phyloP scores from a whole-genome alignment of 352 stramenopile species.

The Thraustochytrium striatum region DNA sequence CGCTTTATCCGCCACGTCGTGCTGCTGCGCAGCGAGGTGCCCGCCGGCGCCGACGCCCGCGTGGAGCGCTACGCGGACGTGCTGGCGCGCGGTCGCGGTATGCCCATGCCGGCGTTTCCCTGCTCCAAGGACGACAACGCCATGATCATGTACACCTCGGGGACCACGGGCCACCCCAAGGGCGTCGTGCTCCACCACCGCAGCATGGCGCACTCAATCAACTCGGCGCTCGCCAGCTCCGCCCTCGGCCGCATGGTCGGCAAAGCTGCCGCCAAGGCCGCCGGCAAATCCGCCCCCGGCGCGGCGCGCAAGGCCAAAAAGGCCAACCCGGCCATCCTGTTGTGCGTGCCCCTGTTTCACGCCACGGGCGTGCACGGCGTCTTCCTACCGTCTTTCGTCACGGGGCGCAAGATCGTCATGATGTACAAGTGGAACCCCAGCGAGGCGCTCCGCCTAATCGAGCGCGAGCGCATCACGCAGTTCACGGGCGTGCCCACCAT shows the following conservation, averaged over 20 bases:
- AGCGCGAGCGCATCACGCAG: constrained; percentile 30
- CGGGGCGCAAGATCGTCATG: constrained; percentile 44
- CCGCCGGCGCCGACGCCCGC: not conserved
- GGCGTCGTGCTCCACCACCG: constrained; percentile 69
- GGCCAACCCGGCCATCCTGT: constrained; percentile 13
- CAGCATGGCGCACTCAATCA: constrained; percentile 54
- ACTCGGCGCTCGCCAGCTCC: not conserved
- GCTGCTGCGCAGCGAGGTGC: not conserved
- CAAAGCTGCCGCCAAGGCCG: not conserved
- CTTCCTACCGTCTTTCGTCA: constrained; percentile 10
- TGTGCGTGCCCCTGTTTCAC: constrained; percentile 40
- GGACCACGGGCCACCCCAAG: constrained; percentile 76
- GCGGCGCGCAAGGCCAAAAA: not conserved
- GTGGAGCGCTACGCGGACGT: constrained; percentile 4
- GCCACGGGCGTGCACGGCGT: constrained; percentile 35
- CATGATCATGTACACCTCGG: constrained; percentile 76
- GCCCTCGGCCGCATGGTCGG: not conserved
- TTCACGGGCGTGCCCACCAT: constrained; percentile 49
- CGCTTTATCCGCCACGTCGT: not conserved
- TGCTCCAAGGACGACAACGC: constrained; percentile 60
- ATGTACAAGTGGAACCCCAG: constrained; percentile 42
- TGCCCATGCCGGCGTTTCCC: not conserved
- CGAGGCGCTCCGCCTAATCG: constrained; percentile 19
- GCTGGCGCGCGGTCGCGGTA: not conserved
- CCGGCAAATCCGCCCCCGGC: not conserved